Evolutionary conservation across 176 grass and related monocot species (phyloP).

Genomic region (Carex cristatella): DNA sequence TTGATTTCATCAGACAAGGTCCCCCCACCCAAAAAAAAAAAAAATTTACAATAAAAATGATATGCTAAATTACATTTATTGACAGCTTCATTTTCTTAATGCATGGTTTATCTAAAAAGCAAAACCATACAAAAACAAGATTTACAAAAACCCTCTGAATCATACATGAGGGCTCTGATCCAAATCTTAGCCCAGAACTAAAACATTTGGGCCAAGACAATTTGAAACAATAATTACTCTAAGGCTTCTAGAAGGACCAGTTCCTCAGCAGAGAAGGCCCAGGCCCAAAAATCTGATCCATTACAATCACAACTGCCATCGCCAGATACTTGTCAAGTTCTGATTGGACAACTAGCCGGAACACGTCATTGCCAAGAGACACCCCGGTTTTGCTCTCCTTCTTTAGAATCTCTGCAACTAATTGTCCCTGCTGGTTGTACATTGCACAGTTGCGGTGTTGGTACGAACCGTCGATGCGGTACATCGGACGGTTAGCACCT

Average conservation of each 20-base stretch:
- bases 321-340: slow-evolving; percentile 47
- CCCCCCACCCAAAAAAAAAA: background rate
- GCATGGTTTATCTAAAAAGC: slow-evolving; percentile 28
- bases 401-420: slow-evolving; percentile 54
- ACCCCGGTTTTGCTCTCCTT: slow-evolving; percentile 50
- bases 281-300: slow-evolving; percentile 71
- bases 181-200: slow-evolving; percentile 21
- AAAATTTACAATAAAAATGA: background rate
- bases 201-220: slow-evolving; percentile 8
- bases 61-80: background rate
- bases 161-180: slow-evolving; percentile 12
- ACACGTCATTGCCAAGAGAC: slow-evolving; percentile 63
- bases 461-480: slow-evolving; percentile 73
- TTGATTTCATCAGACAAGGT: background rate
- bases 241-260: slow-evolving; percentile 38
- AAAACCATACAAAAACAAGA: slow-evolving; percentile 12
- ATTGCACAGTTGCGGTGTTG: slow-evolving; percentile 59
- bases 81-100: background rate
- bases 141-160: slow-evolving; percentile 23
- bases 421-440: slow-evolving; percentile 50
- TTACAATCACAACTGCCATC: slow-evolving; percentile 73
- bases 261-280: slow-evolving; percentile 44
- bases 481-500: background rate
- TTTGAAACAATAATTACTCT: background rate
- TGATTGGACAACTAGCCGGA: slow-evolving; percentile 60